Conservation (phyloP, 2,329 filamentous ascomycete genomes). For the Aspergillus eucalypticola region DNA sequence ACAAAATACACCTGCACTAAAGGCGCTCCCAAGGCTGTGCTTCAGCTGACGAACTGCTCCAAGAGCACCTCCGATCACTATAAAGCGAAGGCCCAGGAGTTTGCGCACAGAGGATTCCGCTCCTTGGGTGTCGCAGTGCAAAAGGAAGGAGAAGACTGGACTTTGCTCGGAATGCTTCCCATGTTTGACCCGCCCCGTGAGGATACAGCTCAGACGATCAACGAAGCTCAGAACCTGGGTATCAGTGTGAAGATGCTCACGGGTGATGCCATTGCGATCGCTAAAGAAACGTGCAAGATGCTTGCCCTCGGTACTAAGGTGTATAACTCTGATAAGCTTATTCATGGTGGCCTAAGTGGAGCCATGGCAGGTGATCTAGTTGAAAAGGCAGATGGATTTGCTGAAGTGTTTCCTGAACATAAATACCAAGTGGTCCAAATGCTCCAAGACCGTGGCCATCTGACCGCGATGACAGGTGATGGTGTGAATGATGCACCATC, state of each 20-base stretch:
- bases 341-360: slow-evolving; percentile 71
- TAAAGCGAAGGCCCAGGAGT: slow-evolving; percentile 71
- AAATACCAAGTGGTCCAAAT: slow-evolving; percentile 76
- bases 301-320: slow-evolving; percentile 76
- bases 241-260: slow-evolving; percentile 80
- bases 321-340: slow-evolving; percentile 76
- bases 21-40: slow-evolving; percentile 73
- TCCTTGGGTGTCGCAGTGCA: slow-evolving; percentile 76
- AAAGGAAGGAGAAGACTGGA: slow-evolving; percentile 73
- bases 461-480: slow-evolving; percentile 75
- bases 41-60: slow-evolving; percentile 67
- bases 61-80: slow-evolving; percentile 66
- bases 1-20: slow-evolving; percentile 74
- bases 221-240: slow-evolving; percentile 73
- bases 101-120: slow-evolving; percentile 75
- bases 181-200: slow-evolving; percentile 81
- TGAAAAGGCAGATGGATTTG: slow-evolving; percentile 72
- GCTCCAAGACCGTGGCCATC: slow-evolving; percentile 70
- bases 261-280: slow-evolving; percentile 76
- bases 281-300: slow-evolving; percentile 82
- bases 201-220: slow-evolving; percentile 75
- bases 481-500: slow-evolving; percentile 74
- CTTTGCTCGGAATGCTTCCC: slow-evolving; percentile 72
- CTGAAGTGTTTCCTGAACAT: slow-evolving; percentile 73
- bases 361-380: slow-evolving; percentile 74